Base-by-base conservation (phyloP, 345 rosid genomes). In the Cardiospermum halicacabum region DNA sequence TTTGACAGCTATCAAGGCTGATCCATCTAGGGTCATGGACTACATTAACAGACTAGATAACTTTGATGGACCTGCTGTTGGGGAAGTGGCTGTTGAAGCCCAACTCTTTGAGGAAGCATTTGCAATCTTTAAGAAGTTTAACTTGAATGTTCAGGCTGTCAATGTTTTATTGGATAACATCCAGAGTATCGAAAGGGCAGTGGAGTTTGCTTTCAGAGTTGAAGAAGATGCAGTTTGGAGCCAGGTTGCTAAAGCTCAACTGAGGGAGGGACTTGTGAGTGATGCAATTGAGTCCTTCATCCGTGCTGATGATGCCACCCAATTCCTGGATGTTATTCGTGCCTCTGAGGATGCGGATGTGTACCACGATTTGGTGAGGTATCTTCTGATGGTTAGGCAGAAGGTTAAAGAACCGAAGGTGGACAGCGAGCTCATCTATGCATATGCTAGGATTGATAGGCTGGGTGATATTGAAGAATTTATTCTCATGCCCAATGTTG, bases 171-270 rank as follows among this genome's bases (percentile, higher is more conserved):
- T 89, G 70, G 93, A 87, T 73, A 83, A 83, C 26, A 74, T 89
- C 60, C 77, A 30, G 70, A 89, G 89, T 84, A 82, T 87, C 68
- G 93, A 89, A 31, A 86, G 91, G 43, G 96, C 97, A 10, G 96
- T 89, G 69, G 96, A 91, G 80, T 91, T 95, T 77, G 96, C 99
- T 31, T 95, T 89, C 80, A 83, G 96, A 61, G 98, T 91, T 10
- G 97, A 95, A 81, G 98, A 95, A 74, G 96, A 95, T 75, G 80
- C 92, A 64, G 99, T 91, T 62, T 95, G 98, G 96, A 87, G 91
- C 77, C 96, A 87, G 82, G 97, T 95, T 31, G 99, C 94, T 0
- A 89, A 83, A 79, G 96, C 96, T 48, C 99, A 91, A 72, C 87
- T 91, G 18, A 78, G 90, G 73, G 97, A 94, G 76, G 96, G 99